phyloP scores from a whole-genome alignment of 1,139 yeast species.

The Lodderomyces metapsilosis region DNA sequence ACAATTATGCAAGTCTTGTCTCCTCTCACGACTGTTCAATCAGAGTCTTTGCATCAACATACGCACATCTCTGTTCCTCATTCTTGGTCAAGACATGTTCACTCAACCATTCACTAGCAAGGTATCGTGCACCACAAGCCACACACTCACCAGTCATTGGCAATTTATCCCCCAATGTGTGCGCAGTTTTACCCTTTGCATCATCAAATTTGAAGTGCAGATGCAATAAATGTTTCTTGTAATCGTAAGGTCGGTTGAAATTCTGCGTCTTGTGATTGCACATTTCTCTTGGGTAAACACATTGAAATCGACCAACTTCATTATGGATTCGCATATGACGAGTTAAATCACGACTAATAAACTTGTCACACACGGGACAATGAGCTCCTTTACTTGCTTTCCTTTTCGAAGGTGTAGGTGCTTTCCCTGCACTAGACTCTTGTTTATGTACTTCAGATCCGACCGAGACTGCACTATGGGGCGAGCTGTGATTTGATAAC shows the following conservation, averaged over 20 bases:
- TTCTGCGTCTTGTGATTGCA: constrained; percentile 47
- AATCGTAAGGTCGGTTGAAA: constrained; percentile 49
- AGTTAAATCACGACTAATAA: constrained; percentile 43
- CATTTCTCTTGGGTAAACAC: constrained; percentile 42
- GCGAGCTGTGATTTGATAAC: constrained; percentile 25
- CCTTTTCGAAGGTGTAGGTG: constrained; percentile 16
- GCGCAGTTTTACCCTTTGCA: constrained; percentile 41
- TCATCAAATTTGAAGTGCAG: constrained; percentile 47
- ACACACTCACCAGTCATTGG: constrained; percentile 39
- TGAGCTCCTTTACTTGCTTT: constrained; percentile 38
- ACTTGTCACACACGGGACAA: constrained; percentile 43
- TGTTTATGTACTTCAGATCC: constrained; percentile 7
- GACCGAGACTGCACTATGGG: constrained; percentile 16
- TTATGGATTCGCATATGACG: constrained; percentile 49
- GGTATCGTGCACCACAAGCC: constrained; percentile 36
- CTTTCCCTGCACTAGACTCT: constrained; percentile 10
- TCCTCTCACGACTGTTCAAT: neutral
- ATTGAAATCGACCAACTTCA: constrained; percentile 46
- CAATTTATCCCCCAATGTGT: constrained; percentile 44
- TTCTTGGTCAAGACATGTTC: constrained; percentile 36
- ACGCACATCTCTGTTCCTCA: constrained; percentile 21
- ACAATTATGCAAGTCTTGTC: neutral
- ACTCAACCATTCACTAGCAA: constrained; percentile 44
- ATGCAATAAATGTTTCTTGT: constrained; percentile 46
- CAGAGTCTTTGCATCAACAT: constrained; percentile 15